A percentile compares a stretch with the other conserved stretches of the same genome.
Conservation (phyloP, 1,284 basidiomycete genomes). For the Chondrostereum purpureum region DNA sequence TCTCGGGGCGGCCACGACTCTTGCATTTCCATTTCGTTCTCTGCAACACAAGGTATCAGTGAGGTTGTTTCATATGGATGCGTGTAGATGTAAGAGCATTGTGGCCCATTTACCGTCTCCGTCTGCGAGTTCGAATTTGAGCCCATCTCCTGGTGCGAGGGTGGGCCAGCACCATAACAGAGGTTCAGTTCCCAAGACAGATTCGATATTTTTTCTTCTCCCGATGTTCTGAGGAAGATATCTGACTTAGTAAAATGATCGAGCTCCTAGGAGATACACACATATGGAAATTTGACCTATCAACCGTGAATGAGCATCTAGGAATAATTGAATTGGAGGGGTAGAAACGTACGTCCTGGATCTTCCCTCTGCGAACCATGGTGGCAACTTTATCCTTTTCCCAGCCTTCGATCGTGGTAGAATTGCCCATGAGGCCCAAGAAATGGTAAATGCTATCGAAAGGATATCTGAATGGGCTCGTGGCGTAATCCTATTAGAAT, state of each 20-base stretch:
- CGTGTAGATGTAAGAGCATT: no score
- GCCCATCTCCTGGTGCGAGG: slow-evolving; percentile 60
- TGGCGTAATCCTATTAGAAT: neutral
- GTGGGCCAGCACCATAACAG: slow-evolving; percentile 82
- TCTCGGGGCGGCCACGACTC: slow-evolving; percentile 55
- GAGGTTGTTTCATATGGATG: no score
- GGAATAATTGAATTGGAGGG: slow-evolving; percentile 1
- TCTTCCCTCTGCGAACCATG: slow-evolving; percentile 79
- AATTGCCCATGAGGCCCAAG: slow-evolving; percentile 74
- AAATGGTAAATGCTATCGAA: slow-evolving; percentile 83
- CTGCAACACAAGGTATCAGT: slow-evolving; percentile 3
- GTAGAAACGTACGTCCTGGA: slow-evolving; percentile 59
- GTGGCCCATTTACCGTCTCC: slow-evolving; percentile 80
- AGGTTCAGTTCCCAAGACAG: slow-evolving; percentile 72
- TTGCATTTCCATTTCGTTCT: neutral
- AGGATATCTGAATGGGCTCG: neutral
- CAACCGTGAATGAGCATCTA: slow-evolving; percentile 5
- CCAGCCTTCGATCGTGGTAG: slow-evolving; percentile 96
- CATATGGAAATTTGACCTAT: slow-evolving; percentile 90
- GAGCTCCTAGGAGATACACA: slow-evolving; percentile 29
- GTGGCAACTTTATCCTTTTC: slow-evolving; percentile 94
- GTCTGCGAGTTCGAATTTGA: slow-evolving; percentile 68
- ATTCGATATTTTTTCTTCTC: slow-evolving; percentile 59
- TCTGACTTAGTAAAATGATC: slow-evolving; percentile 7
- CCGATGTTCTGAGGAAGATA: slow-evolving; percentile 65